Evolutionary conservation across 345 rosid genomes (phyloP).

Genomic region (Rhizophora mangle): DNA sequence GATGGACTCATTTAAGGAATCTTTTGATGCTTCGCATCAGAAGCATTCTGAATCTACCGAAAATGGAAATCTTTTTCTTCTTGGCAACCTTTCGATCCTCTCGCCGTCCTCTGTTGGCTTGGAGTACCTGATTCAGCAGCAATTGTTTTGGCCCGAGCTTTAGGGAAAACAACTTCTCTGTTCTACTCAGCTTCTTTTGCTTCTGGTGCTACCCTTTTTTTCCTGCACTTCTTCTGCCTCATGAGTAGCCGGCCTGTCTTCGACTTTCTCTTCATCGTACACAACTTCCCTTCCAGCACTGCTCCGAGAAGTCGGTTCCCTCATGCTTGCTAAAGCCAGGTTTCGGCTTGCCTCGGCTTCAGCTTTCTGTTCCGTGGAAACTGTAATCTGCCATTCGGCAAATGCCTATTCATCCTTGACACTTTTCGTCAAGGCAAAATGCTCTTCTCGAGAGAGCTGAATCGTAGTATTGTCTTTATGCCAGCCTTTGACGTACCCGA

Average conservation of each 20-base stretch:
- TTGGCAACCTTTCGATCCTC: conserved; percentile 16
- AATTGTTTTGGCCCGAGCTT: conserved; percentile 25
- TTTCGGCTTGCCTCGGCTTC: conserved; percentile 39
- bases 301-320: conserved; percentile 9
- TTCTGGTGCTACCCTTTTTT: no score
- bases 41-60: conserved; percentile 24
- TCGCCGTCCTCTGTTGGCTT: neutral
- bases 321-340: conserved; percentile 30
- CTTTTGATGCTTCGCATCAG: conserved; percentile 21
- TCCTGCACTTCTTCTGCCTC: conserved; percentile 22
- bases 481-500: conserved; percentile 15
- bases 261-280: neutral
- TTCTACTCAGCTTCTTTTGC: neutral
- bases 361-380: conserved; percentile 42
- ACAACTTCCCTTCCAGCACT: conserved; percentile 6
- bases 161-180: conserved; percentile 22
- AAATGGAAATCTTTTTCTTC: conserved; percentile 27
- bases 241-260: neutral
- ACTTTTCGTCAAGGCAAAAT: conserved; percentile 31
- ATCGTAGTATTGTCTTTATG: conserved; percentile 22
- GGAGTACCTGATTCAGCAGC: conserved; percentile 2
- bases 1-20: conserved; percentile 18
- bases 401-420: conserved; percentile 43
- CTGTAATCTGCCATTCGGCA: conserved; percentile 43
- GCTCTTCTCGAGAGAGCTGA: conserved; percentile 33